phyloP scores from a whole-genome alignment of 345 rosid genomes.

The Citrus unshiu region DNA sequence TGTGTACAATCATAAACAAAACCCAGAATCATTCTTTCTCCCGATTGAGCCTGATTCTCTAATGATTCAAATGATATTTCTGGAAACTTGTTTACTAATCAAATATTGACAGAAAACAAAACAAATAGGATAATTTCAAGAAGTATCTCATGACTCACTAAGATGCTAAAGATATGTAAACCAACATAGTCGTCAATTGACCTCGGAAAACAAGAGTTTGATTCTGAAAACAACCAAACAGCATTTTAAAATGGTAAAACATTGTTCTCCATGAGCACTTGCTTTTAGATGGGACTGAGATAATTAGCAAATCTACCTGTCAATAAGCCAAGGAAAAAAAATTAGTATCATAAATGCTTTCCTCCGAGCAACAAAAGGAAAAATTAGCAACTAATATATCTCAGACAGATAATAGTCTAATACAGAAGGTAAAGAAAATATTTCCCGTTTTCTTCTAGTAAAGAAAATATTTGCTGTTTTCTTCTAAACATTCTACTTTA shows the following conservation, averaged over 20 bases:
- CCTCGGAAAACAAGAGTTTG: slow-evolving; percentile 19
- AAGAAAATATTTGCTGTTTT: neutral
- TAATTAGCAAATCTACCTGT: slow-evolving; percentile 78
- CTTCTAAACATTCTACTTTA: neutral
- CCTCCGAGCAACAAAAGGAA: neutral
- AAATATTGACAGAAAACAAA: slow-evolving; percentile 4
- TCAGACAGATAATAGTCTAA: neutral
- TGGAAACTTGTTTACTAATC: neutral
- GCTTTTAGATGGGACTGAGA: slow-evolving; percentile 72
- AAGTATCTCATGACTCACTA: slow-evolving; percentile 1
- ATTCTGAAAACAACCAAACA: slow-evolving; percentile 13
- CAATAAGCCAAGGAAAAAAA: slow-evolving; percentile 12
- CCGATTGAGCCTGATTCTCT: neutral
- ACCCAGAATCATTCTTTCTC: too few relatives aligned
- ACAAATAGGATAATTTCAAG: slow-evolving; percentile 1
- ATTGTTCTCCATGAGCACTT: slow-evolving; percentile 6
- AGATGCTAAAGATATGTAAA: neutral
- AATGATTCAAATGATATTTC: slow-evolving; percentile 2
- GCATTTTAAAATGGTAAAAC: neutral
- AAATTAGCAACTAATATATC: neutral
- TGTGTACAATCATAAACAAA: slow-evolving; percentile 5
- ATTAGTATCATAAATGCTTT: neutral
- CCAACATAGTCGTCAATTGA: slow-evolving; percentile 13
- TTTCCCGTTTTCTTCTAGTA: neutral
- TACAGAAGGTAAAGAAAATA: neutral